Conservation (phyloP, 805 yeast species). For the Teunomyces lycoperdinae region DNA sequence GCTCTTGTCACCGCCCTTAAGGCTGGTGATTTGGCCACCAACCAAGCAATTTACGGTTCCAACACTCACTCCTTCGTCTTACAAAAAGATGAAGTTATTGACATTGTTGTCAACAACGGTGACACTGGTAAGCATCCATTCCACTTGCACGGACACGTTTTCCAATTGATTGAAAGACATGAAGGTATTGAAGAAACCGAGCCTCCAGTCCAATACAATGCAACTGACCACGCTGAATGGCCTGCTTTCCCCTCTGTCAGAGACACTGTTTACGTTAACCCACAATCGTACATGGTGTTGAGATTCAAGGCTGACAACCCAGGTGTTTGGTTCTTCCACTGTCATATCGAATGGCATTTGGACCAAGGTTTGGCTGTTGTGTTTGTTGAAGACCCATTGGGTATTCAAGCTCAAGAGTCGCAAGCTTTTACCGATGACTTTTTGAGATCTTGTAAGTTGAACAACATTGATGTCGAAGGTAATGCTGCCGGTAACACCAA, state of each 20-base stretch:
- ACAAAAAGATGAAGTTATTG: conserved; percentile 64
- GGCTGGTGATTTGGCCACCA: conserved; percentile 59
- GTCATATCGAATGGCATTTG: conserved; percentile 98
- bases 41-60: conserved; percentile 65
- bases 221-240: conserved; percentile 39
- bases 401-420: conserved; percentile 47
- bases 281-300: conserved; percentile 80
- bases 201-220: conserved; percentile 57
- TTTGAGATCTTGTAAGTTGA: conserved; percentile 55
- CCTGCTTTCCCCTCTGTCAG: conserved; percentile 82
- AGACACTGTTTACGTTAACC: conserved; percentile 76
- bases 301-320: conserved; percentile 93
- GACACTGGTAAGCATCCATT: conserved; percentile 96
- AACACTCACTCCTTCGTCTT: conserved; percentile 76
- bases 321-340: conserved; percentile 98
- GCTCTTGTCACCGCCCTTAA: conserved; percentile 73
- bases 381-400: conserved; percentile 79
- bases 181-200: conserved; percentile 53
- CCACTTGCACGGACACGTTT: conserved; percentile 93
- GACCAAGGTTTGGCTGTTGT: conserved; percentile 86
- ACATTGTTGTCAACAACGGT: conserved; percentile 76
- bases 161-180: conserved; percentile 80
- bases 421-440: conserved; percentile 65
- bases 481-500: conserved; percentile 86
- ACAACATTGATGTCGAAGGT: conserved; percentile 56